Base-by-base conservation (phyloP, 352 stramenopile species). In the Aphanomyces stellatus region DNA sequence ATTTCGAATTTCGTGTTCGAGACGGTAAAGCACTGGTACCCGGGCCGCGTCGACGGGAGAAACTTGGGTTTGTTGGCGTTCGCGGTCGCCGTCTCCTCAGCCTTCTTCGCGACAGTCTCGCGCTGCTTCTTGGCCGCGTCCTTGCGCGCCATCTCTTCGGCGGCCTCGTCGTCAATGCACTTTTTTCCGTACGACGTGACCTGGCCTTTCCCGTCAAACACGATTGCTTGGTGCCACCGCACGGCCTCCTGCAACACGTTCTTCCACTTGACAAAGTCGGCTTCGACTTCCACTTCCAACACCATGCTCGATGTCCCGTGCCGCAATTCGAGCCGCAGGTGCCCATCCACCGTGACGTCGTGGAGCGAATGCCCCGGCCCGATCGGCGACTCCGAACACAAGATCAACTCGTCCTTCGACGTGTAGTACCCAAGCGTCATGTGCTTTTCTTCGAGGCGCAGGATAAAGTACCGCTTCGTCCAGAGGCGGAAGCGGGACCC, bases 391-490 rank as follows among this genome's bases (percentile, higher is more conserved):
- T 94, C 85, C 7, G 80, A 85, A 68, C 85, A 94, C 31, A 94
- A 69, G 40, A 80, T 78, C 22, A 94, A 69, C 35, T 80, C 85
- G 68, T 94, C 85, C 55, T 91, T 92, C 70, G 75, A 90, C 19
- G 80, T 90, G 69, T 94, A 94, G 67, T 94, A 94, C 0, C 83
- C 82, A 11, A 94, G 72, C 35, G 85, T 94, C 85, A 94, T 94
- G 75, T 94, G 84, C 3, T 83, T 83, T 74, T 94, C 85, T 60
- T 94, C 85, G 15, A 94, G 77, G 0, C 85, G 82, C 51, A 94
- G 60, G 49, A 94, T 94, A 49, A 94, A 94, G 60, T 94, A 94
- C 46, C 85, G 80, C n/a, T 79, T 79, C 24, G 74, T 87, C 83
- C 83, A 92, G 72, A 90, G 82, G 66, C 88, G 88, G 31, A 94